phyloP scores from a whole-genome alignment of 129 eudicot species.

The Centrapalus pauciflorus region DNA sequence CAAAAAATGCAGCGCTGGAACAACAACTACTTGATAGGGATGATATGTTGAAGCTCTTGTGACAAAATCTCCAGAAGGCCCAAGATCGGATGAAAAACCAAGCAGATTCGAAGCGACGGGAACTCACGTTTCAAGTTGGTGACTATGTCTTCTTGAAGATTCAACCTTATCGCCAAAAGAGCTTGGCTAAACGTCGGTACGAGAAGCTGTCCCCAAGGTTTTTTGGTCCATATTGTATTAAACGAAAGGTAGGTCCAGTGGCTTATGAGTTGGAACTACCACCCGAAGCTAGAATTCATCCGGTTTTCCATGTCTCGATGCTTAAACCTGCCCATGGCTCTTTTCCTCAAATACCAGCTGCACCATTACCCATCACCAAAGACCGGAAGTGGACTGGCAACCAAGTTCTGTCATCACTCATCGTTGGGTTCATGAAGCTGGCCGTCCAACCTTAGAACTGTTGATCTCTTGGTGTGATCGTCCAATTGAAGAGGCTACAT shows the following conservation, averaged over 20 bases:
- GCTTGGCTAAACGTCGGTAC: no score
- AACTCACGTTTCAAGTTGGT: no score
- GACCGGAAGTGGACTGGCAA: no score
- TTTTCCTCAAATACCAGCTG: not conserved
- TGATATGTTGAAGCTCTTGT: no score
- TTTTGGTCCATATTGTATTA: not conserved
- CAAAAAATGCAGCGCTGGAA: no score
- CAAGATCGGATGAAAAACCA: no score
- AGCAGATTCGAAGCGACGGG: no score
- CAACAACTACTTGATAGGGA: no score
- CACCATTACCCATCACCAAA: not conserved
- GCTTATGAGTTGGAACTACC: not conserved
- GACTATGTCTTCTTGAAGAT: no score
- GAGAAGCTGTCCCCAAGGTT: no score
- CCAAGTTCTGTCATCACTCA: slow-evolving; percentile 1
- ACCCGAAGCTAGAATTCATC: not conserved
- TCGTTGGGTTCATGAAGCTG: not conserved
- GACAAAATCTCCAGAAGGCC: no score
- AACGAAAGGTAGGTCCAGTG: not conserved
- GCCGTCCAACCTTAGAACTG: not conserved
- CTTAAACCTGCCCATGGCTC: slow-evolving; percentile 3
- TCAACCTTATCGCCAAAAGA: no score
- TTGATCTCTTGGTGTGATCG: not conserved
- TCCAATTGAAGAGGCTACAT: not conserved
- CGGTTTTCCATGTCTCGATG: not conserved